These are phyloP conservation scores for Apiospora sp. DNA, from an alignment of 2,329 filamentous ascomycete genomes.

Conservation along the genomic window DNA sequence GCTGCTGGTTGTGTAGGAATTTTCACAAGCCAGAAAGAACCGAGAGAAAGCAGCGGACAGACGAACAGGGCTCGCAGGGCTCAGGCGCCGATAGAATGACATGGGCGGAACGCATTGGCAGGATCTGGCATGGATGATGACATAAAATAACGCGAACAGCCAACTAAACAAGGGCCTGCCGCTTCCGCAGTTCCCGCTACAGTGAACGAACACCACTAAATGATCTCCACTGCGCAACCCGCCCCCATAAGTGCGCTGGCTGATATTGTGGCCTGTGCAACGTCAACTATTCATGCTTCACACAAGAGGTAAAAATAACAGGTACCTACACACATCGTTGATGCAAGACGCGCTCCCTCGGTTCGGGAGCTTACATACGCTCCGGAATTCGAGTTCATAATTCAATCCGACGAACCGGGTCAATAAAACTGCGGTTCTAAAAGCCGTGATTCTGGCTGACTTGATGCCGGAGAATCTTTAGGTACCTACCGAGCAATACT, in stretches of 20 bases:
- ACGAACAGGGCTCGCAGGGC: not conserved
- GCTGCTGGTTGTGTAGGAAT: constrained; percentile 14
- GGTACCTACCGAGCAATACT: not conserved
- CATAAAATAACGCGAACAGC: not conserved
- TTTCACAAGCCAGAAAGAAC: constrained; percentile 14
- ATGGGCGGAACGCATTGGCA: constrained; percentile 12
- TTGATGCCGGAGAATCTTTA: not conserved
- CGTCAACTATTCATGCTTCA: not conserved
- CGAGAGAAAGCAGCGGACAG: not conserved
- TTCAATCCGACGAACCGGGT: not conserved
- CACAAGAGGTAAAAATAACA: not conserved
- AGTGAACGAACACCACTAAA: not conserved
- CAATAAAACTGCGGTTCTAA: not conserved
- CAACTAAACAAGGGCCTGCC: constrained; percentile 12
- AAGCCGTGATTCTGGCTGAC: not conserved
- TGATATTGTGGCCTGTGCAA: not conserved
- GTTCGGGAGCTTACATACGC: not conserved
- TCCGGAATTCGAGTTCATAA: not conserved
- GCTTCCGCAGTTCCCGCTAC: constrained; percentile 10
- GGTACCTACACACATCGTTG: not conserved
- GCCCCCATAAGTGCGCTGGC: not conserved
- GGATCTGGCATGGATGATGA: constrained; percentile 17
- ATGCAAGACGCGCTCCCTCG: not conserved
- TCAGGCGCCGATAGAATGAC: not conserved
- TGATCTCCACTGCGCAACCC: not conserved